Conservation (phyloP, 2,329 filamentous ascomycete genomes). For the Exophiala aquamarina region DNA sequence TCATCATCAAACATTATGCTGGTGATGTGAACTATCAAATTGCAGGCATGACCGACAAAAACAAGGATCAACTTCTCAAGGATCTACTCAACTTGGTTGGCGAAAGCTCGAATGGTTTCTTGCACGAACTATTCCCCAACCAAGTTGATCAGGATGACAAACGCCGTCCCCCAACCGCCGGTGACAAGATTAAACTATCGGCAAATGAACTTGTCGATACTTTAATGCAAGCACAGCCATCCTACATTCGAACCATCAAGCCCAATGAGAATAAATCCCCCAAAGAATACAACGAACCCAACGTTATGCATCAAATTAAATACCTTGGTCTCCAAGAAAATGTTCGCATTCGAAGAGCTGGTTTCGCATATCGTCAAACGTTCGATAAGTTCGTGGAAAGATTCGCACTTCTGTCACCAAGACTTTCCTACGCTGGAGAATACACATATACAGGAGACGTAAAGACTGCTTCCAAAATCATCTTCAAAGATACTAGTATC, state of each 20-base stretch:
- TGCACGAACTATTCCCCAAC: constrained; percentile 86
- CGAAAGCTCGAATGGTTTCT: constrained; percentile 78
- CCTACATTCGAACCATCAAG: constrained; percentile 98
- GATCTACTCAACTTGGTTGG: constrained; percentile 85
- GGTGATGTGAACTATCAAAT: constrained; percentile 94
- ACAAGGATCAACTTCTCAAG: constrained; percentile 96
- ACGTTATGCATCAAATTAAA: constrained; percentile 97
- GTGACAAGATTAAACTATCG: constrained; percentile 92
- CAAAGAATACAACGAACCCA: constrained; percentile 84
- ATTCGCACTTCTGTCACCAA: constrained; percentile 91
- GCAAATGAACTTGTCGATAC: constrained; percentile 94
- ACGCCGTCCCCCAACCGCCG: constrained; percentile 87
- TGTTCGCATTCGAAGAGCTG: constrained; percentile 91
- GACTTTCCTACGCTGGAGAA: constrained; percentile 93
- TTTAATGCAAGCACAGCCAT: constrained; percentile 94
- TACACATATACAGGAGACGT: constrained; percentile 93
- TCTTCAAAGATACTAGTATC: constrained; percentile 94
- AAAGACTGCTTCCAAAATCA: constrained; percentile 84
- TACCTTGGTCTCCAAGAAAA: constrained; percentile 99
- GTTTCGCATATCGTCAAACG: constrained; percentile 93
- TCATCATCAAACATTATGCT: constrained; percentile 98
- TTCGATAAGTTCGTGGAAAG: constrained; percentile 98
- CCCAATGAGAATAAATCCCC: constrained; percentile 98
- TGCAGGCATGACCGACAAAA: constrained; percentile 98
- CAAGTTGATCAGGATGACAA: constrained; percentile 95